These are phyloP conservation scores for Alternaria sp. DNA, from an alignment of 2,329 filamentous ascomycete genomes.

Conservation along the genomic window DNA sequence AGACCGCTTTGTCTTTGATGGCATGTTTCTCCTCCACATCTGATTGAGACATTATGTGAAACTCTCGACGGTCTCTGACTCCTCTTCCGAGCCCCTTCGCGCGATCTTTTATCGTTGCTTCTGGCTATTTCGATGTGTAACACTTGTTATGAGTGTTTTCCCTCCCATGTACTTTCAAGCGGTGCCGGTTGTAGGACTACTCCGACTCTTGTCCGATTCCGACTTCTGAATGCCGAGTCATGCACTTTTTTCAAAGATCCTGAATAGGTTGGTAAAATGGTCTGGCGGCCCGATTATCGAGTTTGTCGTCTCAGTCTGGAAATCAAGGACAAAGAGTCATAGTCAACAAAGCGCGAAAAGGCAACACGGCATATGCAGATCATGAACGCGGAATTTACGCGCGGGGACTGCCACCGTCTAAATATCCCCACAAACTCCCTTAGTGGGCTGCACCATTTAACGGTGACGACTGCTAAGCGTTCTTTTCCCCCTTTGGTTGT, in stretches of 20 bases:
- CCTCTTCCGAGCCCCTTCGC: neutral
- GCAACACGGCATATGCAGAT: neutral
- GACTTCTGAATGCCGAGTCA: neutral
- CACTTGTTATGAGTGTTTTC: neutral
- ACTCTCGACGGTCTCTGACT: neutral
- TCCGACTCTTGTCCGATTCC: conserved; percentile 3
- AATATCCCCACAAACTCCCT: conserved; percentile 1
- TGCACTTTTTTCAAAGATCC: neutral
- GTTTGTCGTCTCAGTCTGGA: neutral
- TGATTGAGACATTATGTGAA: conserved; percentile 23
- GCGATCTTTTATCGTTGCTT: neutral
- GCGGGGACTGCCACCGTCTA: conserved; percentile 6
- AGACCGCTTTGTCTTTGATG: conserved; percentile 19
- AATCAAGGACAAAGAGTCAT: neutral
- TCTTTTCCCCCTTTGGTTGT: conserved; percentile 12
- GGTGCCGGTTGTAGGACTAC: neutral
- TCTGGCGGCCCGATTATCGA: neutral
- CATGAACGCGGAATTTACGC: neutral
- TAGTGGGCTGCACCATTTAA: conserved; percentile 19
- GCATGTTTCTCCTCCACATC: conserved; percentile 28
- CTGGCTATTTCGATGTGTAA: neutral
- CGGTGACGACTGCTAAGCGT: conserved; percentile 38
- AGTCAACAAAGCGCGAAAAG: neutral
- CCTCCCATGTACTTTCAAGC: neutral
- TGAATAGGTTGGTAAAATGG: neutral